A percentile compares a stretch with the other conserved stretches of the same genome.
These are phyloP conservation scores for Thraustotheca clavata DNA, from an alignment of 352 stramenopile species.

Conservation along the genomic window DNA sequence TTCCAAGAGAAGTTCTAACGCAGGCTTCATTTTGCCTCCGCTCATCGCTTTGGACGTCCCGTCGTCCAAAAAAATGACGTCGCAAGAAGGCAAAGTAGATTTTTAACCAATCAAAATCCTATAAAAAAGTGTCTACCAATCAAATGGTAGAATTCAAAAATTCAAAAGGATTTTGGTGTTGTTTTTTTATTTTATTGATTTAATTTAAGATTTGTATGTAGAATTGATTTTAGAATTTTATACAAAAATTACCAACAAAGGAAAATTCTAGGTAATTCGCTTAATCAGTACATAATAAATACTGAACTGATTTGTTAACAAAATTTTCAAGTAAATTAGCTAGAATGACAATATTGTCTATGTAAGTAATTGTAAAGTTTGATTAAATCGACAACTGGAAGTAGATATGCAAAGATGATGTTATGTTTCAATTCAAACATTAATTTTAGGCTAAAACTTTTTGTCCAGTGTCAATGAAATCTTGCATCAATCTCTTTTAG, in stretches of 20 bases:
- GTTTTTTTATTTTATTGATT: background rate
- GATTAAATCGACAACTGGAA: too few species aligned
- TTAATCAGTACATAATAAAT: too few species aligned
- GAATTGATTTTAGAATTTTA: background rate
- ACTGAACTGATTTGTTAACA: too few species aligned
- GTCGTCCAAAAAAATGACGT: background rate
- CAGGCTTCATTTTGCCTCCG: constrained; percentile 19
- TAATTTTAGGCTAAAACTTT: too few species aligned
- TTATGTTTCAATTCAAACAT: too few species aligned
- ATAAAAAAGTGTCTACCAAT: background rate
- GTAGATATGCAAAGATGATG: too few species aligned
- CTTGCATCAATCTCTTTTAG: too few species aligned
- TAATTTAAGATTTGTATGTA: background rate
- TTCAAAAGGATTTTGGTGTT: constrained; percentile 12
- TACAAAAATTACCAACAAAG: background rate
- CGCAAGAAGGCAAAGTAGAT: background rate
- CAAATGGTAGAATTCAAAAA: constrained; percentile 16
- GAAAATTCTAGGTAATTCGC: background rate
- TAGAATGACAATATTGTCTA: too few species aligned
- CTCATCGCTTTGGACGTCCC: background rate
- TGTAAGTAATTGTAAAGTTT: too few species aligned
- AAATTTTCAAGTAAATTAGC: too few species aligned
- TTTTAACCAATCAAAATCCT: constrained; percentile 16
- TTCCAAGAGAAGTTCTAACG: constrained; percentile 16
- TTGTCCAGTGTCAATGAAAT: too few species aligned